Base-by-base conservation (phyloP, 768 basidiomycete genomes). In the Podaxis rugospora region DNA sequence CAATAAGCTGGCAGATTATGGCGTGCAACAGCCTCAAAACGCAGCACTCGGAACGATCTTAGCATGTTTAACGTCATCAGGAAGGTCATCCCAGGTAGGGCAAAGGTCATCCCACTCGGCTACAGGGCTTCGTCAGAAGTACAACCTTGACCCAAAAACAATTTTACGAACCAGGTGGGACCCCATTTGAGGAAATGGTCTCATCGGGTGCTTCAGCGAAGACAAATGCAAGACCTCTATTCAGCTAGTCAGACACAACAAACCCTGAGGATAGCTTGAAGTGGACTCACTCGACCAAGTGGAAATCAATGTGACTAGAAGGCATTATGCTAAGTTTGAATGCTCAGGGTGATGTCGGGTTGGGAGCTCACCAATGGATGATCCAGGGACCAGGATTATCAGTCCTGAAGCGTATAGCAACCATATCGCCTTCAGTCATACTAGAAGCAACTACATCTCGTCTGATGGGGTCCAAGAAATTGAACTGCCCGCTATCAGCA, bases 381-480 rank as follows among this genome's bases (percentile, higher is more conserved):
- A 80, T 72, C 80, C 79, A 82, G 2, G 79, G 79, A 5, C 83
- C 83, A 37, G 81, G 67, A 59, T 83, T 83, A 51, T 83, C 77
- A 1, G 82, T 83, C 2, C 66, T 68, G 66, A 83, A 84, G 0
- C 83, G 74, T 57, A 86, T 76, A 0, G 79, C 78, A 23, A 78
- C 75, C 18, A 76, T 76, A 60, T 80, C 80, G 0, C 67, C 69
- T n/a, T 61, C 66, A 11, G 6, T 40, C 27, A 62, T 42, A 5
- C 77, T 75, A 10, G 80, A 77, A 56, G 68, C 74, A 40, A 86
- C 79, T 1, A 84, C 84, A 68, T 89, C 87, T 27, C 86, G 74
- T 46, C 76, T 63, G 42, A 76, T 76, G 0, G 89, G 89, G 69
- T 89, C 83, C 14, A 66, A 65, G 46, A 75, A 81, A 68, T 83